Conservation (phyloP, 2,329 filamentous ascomycete genomes). For the Huntiella moniliformis region DNA sequence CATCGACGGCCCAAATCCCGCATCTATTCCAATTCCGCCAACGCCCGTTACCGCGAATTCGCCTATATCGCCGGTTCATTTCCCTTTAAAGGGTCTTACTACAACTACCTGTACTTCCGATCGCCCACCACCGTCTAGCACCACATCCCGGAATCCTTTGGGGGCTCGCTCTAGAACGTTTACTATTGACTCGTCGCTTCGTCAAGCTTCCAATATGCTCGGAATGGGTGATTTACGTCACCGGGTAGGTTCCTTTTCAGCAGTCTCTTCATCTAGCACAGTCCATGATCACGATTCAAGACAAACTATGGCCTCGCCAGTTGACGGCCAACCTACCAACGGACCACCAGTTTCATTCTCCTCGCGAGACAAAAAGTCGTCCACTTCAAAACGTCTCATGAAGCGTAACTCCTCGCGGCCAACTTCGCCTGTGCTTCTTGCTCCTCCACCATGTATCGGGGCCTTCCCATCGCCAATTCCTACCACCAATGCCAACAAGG, state of each 20-base stretch:
- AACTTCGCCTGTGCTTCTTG: constrained; percentile 33
- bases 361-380: constrained; percentile 24
- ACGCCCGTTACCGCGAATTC: background rate
- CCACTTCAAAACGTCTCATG: constrained; percentile 30
- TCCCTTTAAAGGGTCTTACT: constrained; percentile 1
- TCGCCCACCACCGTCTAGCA: constrained; percentile 9
- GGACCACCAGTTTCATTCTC: constrained; percentile 13
- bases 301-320: constrained; percentile 19
- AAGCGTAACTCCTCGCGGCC: constrained; percentile 39
- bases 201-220: constrained; percentile 27
- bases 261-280: constrained; percentile 28
- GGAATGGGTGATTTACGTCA: constrained; percentile 33
- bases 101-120: background rate
- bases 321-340: constrained; percentile 18
- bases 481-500: constrained; percentile 50
- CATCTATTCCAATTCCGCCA: constrained; percentile 14
- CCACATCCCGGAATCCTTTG: constrained; percentile 7
- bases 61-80: background rate
- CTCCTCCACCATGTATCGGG: constrained; percentile 35
- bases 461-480: constrained; percentile 40
- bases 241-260: constrained; percentile 51
- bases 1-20: constrained; percentile 19
- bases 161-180: constrained; percentile 32
- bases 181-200: constrained; percentile 31
- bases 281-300: constrained; percentile 29